Percentiles rank a stretch among this genome's conserved stretches.
These are phyloP conservation scores for Candida loeiensis DNA, from an alignment of 805 yeast species.

Conservation along the genomic window DNA sequence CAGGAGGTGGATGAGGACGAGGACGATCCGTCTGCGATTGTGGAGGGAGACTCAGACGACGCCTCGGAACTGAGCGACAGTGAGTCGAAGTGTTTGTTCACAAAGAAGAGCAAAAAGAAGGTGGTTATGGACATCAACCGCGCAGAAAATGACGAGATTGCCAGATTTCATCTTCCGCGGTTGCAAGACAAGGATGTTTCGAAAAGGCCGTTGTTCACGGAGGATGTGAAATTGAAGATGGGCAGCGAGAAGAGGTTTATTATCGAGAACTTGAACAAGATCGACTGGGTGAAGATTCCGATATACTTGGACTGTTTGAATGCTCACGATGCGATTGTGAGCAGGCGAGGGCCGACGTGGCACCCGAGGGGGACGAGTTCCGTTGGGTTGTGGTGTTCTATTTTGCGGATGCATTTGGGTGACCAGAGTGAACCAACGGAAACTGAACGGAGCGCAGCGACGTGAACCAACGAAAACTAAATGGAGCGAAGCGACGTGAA, in stretches of 20 bases:
- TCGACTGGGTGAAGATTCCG: conserved; percentile 77
- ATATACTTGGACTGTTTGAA: conserved; percentile 68
- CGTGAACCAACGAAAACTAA: too few species aligned
- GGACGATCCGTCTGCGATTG: conserved; percentile 9
- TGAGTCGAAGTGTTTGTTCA: conserved; percentile 8
- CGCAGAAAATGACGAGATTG: conserved; percentile 22
- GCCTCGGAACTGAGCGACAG: conserved; percentile 6
- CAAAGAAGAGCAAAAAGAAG: conserved; percentile 3
- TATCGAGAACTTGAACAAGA: conserved; percentile 50
- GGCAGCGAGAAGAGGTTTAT: conserved; percentile 39
- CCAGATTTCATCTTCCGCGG: conserved; percentile 13
- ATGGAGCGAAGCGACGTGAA: too few species aligned
- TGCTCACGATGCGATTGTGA: conserved; percentile 85
- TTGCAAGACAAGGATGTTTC: conserved; percentile 17
- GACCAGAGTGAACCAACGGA: conserved; percentile 11
- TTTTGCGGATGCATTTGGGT: conserved; percentile 28
- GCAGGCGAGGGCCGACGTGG: conserved; percentile 59
- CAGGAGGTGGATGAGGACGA: conserved; percentile 12
- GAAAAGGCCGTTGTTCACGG: conserved; percentile 29
- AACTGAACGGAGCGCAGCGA: too few species aligned
- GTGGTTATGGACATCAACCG: conserved; percentile 2
- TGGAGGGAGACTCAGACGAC: background rate
- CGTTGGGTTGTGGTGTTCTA: conserved; percentile 47
- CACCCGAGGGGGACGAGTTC: conserved; percentile 52
- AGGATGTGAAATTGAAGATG: conserved; percentile 27